phyloP scores from a whole-genome alignment of 2,329 filamentous ascomycete species.

The Celoporthe dispersa region DNA sequence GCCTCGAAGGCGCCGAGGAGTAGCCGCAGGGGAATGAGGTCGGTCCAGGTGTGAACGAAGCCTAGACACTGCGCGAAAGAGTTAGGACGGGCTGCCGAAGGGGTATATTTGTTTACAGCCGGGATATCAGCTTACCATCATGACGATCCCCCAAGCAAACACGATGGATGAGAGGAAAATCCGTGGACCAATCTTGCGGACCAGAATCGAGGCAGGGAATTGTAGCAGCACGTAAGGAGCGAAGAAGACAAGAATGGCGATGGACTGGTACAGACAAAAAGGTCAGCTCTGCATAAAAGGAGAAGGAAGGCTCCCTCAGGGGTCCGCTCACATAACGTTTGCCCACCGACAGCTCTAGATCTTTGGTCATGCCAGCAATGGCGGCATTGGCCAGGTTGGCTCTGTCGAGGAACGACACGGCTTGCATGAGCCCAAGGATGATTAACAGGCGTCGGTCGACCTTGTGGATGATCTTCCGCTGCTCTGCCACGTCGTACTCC shows the following conservation, averaged over 20 bases:
- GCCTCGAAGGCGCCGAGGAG: slow-evolving; percentile 9
- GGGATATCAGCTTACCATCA: slow-evolving; percentile 23
- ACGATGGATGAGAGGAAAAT: slow-evolving; percentile 33
- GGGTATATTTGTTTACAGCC: background rate
- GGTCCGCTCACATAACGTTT: slow-evolving; percentile 51
- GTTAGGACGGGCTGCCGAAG: background rate
- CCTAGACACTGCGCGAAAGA: background rate
- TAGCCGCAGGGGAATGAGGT: slow-evolving; percentile 1
- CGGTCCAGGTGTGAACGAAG: background rate
- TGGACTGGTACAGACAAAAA: slow-evolving; percentile 8
- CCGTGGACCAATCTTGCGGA: slow-evolving; percentile 32
- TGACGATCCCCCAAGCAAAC: slow-evolving; percentile 32
- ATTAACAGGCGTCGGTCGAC: slow-evolving; percentile 69
- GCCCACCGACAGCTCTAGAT: slow-evolving; percentile 48
- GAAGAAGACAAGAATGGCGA: slow-evolving; percentile 32
- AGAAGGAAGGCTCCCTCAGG: too few species aligned
- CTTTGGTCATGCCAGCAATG: slow-evolving; percentile 67
- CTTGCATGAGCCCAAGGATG: slow-evolving; percentile 70
- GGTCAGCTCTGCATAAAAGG: background rate
- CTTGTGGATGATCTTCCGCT: slow-evolving; percentile 68
- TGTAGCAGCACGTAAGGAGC: slow-evolving; percentile 34
- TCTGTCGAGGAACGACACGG: slow-evolving; percentile 76
- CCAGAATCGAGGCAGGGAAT: slow-evolving; percentile 32
- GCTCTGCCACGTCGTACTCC: slow-evolving; percentile 63
- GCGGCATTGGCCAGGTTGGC: slow-evolving; percentile 74